Percentiles rank a stretch among this genome's conserved stretches.
Evolutionary conservation across 2,329 filamentous ascomycete genomes (phyloP).

Genomic region (Pseudogymnoascus sp.): DNA sequence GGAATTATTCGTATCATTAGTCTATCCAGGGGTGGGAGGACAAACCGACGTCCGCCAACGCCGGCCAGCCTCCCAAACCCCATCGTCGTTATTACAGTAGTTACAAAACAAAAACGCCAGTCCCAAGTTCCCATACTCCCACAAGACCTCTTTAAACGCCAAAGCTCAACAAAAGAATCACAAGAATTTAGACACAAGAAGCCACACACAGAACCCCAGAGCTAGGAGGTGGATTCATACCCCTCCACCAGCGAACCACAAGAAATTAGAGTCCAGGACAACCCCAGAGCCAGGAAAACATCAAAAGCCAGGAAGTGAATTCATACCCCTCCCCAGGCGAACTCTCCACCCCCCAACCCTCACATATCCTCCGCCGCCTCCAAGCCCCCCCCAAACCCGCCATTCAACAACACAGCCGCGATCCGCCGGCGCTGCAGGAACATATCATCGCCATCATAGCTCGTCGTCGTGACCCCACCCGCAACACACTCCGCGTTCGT

Average conservation of each 20-base stretch:
- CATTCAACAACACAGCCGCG: constrained; percentile 56
- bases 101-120: background rate
- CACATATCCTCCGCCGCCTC: background rate
- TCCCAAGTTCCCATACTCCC: background rate
- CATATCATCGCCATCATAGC: constrained; percentile 47
- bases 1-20: background rate
- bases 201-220: background rate
- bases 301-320: background rate
- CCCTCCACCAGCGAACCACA: background rate
- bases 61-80: background rate
- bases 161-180: background rate
- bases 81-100: background rate
- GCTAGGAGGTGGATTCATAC: background rate
- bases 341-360: background rate
- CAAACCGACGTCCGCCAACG: background rate
- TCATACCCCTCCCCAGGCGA: background rate
- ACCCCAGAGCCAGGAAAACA: background rate
- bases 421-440: constrained; percentile 51
- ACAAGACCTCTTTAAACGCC: background rate
- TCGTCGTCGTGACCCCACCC: constrained; percentile 30
- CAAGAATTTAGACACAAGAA: background rate
- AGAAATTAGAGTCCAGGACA: no score
- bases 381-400: constrained; percentile 46
- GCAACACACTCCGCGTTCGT: constrained; percentile 58
- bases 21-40: background rate